Percentiles rank a stretch among this genome's conserved stretches.
These are phyloP conservation scores for Gossypium stocksii DNA, from an alignment of 345 rosid genomes.

Conservation along the genomic window DNA sequence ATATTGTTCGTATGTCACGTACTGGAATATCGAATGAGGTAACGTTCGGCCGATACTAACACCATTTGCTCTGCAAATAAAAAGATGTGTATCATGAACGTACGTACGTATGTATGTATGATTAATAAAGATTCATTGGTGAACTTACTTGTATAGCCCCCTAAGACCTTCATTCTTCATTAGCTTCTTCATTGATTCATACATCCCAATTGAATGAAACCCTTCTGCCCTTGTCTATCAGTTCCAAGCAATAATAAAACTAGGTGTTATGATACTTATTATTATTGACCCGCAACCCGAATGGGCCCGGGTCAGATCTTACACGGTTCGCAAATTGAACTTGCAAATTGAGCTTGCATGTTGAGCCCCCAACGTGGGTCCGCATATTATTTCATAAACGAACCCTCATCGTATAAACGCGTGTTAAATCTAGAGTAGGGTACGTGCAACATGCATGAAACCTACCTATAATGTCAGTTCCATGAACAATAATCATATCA, in stretches of 20 bases:
- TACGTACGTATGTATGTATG: not conserved
- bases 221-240: constrained; percentile 78
- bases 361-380: too few relatives aligned
- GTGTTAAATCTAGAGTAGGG: too few relatives aligned
- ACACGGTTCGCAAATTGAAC: too few relatives aligned
- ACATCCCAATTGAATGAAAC: constrained; percentile 71
- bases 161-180: constrained; percentile 67
- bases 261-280: too few relatives aligned
- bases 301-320: too few relatives aligned
- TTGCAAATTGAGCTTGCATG: too few relatives aligned
- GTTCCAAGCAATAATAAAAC: not conserved
- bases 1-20: constrained; percentile 75
- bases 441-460: too few relatives aligned
- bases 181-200: constrained; percentile 64
- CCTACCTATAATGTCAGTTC: too few relatives aligned
- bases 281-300: too few relatives aligned
- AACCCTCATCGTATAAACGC: too few relatives aligned
- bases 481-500: too few relatives aligned
- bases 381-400: too few relatives aligned
- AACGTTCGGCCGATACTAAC: constrained; percentile 79
- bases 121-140: not conserved
- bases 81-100: not conserved
- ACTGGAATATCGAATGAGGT: constrained; percentile 89
- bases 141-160: constrained; percentile 79
- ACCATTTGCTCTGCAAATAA: constrained; percentile 40